Base-by-base conservation (phyloP, 2,329 filamentous ascomycete genomes). In the Aspergillus luchuensis region DNA sequence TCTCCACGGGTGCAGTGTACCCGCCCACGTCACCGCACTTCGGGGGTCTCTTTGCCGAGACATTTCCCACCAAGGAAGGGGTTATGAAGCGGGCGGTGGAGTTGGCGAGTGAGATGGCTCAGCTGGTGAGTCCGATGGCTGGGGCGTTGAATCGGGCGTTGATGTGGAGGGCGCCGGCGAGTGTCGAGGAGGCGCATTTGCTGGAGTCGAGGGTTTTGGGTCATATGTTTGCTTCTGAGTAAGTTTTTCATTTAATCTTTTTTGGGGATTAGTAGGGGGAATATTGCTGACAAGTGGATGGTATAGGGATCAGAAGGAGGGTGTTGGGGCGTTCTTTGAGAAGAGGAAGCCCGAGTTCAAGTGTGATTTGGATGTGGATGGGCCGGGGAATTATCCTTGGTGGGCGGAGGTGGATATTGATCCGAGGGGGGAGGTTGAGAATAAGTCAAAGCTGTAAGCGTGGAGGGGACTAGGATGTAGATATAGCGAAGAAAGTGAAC, bases 111-210 rank as follows among this genome's bases (percentile, higher is more conserved):
- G 33, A 36, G 33, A 36, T 36, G 33, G 33, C 33, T 2, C 33
- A 36, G 33, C 11, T 36, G 33, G 33, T 36, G 33, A 36, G 33
- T 6, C 33, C 11, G 4, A 36, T 36, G 33, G 33, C 33, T 0
- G 33, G 33, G 33, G 33, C 33, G 33, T 36, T 36, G 33, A 36
- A 36, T 84, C 84, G 85, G 70, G 89, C 91, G 68, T 74, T 93
- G 79, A 87, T 92, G 79, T 91, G 84, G 70, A 70, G 76, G 8
- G 74, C 76, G 2, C 72, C 76, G 2, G 80, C 76, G 17, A 85
- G 82, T 21, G 84, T 89, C 0, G 90, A 93, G 77, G 88, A 82
- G 53, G 85, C 89, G 57, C 89, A 91, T 78, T 74, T 91, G 64
- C 76, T 92, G 30, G 90, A 93, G 63, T 79, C 76, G 6, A 67